A percentile compares a stretch with the other conserved stretches of the same genome.
Evolutionary conservation across 352 stramenopile genomes (phyloP).

Genomic region (Phytophthora sp.): DNA sequence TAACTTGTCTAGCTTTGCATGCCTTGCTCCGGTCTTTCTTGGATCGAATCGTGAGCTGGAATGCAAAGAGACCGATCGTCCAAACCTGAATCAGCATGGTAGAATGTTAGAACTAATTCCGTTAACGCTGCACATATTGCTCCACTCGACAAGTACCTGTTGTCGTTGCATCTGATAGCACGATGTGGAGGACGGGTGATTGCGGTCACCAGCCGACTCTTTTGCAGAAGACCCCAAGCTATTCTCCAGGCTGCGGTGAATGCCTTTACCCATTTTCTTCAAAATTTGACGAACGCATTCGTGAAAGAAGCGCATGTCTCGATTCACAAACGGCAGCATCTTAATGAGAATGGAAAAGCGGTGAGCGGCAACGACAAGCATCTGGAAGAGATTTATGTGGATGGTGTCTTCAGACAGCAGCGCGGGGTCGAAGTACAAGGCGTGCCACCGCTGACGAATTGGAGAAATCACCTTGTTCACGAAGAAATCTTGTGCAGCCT

Average conservation of each 20-base stretch:
- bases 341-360: constrained; percentile 60
- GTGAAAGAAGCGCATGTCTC: constrained; percentile 49
- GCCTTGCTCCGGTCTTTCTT: constrained; percentile 20
- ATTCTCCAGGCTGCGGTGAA: constrained; percentile 43
- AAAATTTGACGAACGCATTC: constrained; percentile 40
- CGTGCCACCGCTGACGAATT: constrained; percentile 72
- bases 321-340: constrained; percentile 62
- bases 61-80: constrained; percentile 46
- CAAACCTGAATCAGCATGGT: constrained; percentile 37
- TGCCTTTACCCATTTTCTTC: constrained; percentile 51
- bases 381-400: constrained; percentile 68
- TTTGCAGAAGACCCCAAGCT: background rate
- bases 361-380: constrained; percentile 49
- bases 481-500: constrained; percentile 54
- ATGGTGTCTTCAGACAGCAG: constrained; percentile 50
- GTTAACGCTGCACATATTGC: background rate
- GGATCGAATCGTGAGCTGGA: constrained; percentile 37
- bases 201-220: background rate
- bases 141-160: constrained; percentile 19
- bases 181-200: background rate
- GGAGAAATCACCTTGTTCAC: constrained; percentile 70
- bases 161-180: constrained; percentile 23
- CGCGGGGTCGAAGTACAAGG: constrained; percentile 62
- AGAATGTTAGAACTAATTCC: background rate
- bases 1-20: constrained; percentile 4